phyloP scores from a whole-genome alignment of 768 basidiomycete genomes.

The Boletus reticuloceps region DNA sequence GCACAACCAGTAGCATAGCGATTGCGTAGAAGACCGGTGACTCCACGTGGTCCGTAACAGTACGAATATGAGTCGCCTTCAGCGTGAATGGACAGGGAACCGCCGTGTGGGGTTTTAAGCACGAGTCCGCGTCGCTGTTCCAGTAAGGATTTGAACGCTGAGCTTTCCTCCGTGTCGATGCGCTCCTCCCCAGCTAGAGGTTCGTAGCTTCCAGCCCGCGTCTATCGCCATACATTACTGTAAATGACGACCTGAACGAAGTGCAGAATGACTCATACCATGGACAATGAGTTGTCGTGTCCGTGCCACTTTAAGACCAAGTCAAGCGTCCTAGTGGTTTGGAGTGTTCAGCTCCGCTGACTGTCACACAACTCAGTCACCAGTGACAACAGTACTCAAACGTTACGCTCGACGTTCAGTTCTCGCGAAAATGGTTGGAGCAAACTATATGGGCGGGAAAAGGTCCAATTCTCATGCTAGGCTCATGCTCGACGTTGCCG shows the following conservation, averaged over 20 bases:
- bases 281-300: not conserved
- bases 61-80: conserved; percentile 51
- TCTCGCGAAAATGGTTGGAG: conserved; percentile 50
- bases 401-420: no score
- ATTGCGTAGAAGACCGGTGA: conserved; percentile 63
- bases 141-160: conserved; percentile 17
- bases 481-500: not conserved
- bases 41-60: conserved; percentile 68
- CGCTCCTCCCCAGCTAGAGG: conserved; percentile 12
- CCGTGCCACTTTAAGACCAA: not conserved
- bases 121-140: conserved; percentile 15
- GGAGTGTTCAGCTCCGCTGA: no score
- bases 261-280: conserved; percentile 10
- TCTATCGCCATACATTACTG: not conserved
- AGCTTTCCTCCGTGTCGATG: conserved; percentile 8
- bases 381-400: no score
- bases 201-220: conserved; percentile 11
- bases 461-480: conserved; percentile 36
- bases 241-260: not conserved
- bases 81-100: conserved; percentile 23
- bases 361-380: no score
- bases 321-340: no score
- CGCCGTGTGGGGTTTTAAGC: conserved; percentile 26
- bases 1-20: conserved; percentile 65
- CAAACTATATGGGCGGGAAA: conserved; percentile 78